Evolutionary conservation across 1,139 yeast genomes (phyloP).

Genomic region (Geotrichum macrosporum): DNA sequence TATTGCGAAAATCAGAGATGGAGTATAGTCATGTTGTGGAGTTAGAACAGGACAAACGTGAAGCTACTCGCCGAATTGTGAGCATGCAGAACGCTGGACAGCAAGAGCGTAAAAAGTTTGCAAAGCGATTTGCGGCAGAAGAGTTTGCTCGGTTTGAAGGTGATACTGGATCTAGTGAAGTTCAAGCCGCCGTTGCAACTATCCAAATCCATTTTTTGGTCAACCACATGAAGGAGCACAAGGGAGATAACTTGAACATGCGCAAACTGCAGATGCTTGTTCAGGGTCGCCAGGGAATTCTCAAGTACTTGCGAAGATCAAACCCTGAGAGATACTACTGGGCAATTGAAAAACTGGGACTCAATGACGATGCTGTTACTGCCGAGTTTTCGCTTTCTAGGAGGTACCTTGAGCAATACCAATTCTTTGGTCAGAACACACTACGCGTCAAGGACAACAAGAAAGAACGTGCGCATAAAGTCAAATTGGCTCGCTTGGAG

Average conservation of each 20-base stretch:
- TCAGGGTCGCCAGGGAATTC: constrained; percentile 78
- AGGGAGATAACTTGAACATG: constrained; percentile 67
- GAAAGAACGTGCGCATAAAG: constrained; percentile 32
- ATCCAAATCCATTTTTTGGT: constrained; percentile 74
- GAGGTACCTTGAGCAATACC: constrained; percentile 77
- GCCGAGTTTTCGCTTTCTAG: constrained; percentile 81
- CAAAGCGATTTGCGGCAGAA: constrained; percentile 59
- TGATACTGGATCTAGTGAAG: constrained; percentile 93
- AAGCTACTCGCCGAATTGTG: constrained; percentile 66
- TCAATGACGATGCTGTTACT: constrained; percentile 72
- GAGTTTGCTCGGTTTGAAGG: constrained; percentile 83
- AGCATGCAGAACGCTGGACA: constrained; percentile 67
- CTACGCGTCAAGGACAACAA: constrained; percentile 32
- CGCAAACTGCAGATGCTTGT: constrained; percentile 74
- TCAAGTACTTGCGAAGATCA: constrained; percentile 74
- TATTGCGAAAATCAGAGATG: constrained; percentile 37
- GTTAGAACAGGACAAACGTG: constrained; percentile 57
- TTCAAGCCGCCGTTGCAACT: constrained; percentile 88
- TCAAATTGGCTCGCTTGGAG: constrained; percentile 29
- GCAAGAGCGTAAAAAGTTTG: constrained; percentile 54
- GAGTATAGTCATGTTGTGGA: constrained; percentile 34
- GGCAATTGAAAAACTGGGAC: constrained; percentile 81
- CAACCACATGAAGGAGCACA: constrained; percentile 66
- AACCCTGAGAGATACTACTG: constrained; percentile 79
- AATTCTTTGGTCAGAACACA: constrained; percentile 64